phyloP scores from a whole-genome alignment of 1,284 basidiomycete species.

The Apiotrichum siamense region DNA sequence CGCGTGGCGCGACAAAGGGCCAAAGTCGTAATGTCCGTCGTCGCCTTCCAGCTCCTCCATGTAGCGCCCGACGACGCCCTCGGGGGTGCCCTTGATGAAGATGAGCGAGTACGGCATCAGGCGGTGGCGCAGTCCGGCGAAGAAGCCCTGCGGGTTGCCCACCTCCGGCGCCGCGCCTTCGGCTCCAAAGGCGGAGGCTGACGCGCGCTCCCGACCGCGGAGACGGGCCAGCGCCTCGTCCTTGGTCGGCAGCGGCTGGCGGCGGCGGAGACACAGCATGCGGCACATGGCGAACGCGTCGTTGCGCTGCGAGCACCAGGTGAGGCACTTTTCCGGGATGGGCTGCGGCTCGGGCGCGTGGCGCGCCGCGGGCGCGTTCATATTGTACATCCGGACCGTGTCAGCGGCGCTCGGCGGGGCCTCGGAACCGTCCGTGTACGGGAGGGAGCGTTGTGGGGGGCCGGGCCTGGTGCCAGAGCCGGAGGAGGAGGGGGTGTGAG shows the following conservation, averaged over 20 bases:
- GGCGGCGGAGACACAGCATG: conserved; percentile 37
- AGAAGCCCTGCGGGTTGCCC: conserved; percentile 10
- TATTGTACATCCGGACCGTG: neutral
- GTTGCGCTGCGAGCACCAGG: conserved; percentile 35
- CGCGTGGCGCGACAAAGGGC: conserved; percentile 23
- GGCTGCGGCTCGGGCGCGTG: conserved; percentile 1
- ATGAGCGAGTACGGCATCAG: conserved; percentile 37
- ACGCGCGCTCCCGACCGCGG: neutral
- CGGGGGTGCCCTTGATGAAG: conserved; percentile 34
- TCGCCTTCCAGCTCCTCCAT: conserved; percentile 43
- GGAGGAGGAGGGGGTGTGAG: neutral
- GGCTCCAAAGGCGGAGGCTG: neutral
- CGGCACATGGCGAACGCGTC: conserved; percentile 30
- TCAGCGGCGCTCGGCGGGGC: neutral
- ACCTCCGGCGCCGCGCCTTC: neutral
- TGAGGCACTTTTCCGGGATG: conserved; percentile 38
- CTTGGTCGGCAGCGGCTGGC: conserved; percentile 17
- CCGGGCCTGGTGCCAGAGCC: neutral
- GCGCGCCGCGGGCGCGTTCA: neutral
- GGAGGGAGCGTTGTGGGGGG: neutral
- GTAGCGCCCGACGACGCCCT: conserved; percentile 42
- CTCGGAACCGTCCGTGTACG: neutral
- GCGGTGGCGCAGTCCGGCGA: conserved; percentile 21
- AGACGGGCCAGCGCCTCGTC: conserved; percentile 27
- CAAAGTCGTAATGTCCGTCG: conserved; percentile 41